Base-by-base conservation (phyloP, 768 basidiomycete species). In the Russula olivacea region DNA sequence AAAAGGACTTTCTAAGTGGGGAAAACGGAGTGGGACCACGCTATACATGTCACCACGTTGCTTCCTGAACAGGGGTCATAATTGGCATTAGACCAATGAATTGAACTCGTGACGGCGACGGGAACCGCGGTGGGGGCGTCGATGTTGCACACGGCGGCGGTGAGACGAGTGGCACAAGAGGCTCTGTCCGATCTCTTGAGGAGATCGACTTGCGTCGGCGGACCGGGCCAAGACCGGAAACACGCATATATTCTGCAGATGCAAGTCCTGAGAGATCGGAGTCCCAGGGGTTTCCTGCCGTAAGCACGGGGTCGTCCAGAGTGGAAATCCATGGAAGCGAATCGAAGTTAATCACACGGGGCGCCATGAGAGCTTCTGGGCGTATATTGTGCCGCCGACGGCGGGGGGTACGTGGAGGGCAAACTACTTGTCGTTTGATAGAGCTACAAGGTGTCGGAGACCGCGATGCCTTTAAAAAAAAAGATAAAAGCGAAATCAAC, bases 371-470 rank as follows among this genome's bases (percentile, higher is more conserved):
- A 21, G 40, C 55, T 40, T 57, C 60, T 11, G 66, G 23, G 8
- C 58, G 65, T 10, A 63, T 59, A 32, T 57, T 56, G 54, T 68
- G 66, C 38, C 67, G 67, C 21, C 65, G 65, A 45, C 67, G 67
- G 15, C 67, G 67, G 15, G 65, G 66, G 40, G 67, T 59, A 45
- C 67, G 67, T 38, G 66, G 67, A n/a, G 65, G 9, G 23, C 40
- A 58, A 28, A 58, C 54, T 28, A 58, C 36, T 61, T 58, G 58
- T 58, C 58, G 52, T 40, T 68, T 68, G 59, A 66, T 63, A 41
- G 67, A 66, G 45, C 47, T 66, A 50, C 67, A 68, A 40, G 67
- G 67, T 7, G 67, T 68, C 23, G 67, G 67, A 47, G 67, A 68
- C 47, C 63, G 61, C 41, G 65, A 55, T n/a, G 59, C 60, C 67